Evolutionary conservation across 208 protist genomes (phyloP).

Genomic region (Crithidia sp.): DNA sequence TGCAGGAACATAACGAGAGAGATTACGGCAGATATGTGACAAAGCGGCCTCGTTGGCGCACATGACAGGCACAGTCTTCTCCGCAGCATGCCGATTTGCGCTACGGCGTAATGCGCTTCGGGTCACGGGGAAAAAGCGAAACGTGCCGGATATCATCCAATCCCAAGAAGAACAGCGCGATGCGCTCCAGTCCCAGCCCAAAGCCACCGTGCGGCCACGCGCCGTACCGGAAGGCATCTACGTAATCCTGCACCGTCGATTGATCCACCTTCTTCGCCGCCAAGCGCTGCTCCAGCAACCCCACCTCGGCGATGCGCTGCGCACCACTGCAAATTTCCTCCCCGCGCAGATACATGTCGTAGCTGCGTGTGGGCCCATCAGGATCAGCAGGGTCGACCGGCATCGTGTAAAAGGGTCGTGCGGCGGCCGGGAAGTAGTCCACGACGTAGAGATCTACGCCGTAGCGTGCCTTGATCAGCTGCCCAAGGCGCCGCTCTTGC

Average conservation of each 20-base stretch:
- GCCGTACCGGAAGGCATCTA: slow-evolving; percentile 98
- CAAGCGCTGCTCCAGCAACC: slow-evolving; percentile 78
- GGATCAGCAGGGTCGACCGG: slow-evolving; percentile 42
- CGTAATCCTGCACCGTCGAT: slow-evolving; percentile 90
- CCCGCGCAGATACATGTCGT: slow-evolving; percentile 99
- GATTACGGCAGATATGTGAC: no score
- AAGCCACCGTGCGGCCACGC: slow-evolving; percentile 98
- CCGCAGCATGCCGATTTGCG: no score
- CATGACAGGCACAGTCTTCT: no score
- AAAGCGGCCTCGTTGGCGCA: no score
- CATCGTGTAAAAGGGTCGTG: slow-evolving; percentile 99
- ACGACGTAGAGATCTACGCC: slow-evolving; percentile 98
- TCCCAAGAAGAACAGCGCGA: slow-evolving; percentile 97
- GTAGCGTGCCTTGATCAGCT: slow-evolving; percentile 96
- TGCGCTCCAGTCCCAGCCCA: slow-evolving; percentile 98
- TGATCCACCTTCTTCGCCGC: slow-evolving; percentile 44
- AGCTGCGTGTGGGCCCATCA: slow-evolving; percentile 73
- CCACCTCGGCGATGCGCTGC: slow-evolving; percentile 97
- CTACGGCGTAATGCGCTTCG: slow-evolving; percentile 95
- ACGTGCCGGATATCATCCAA: slow-evolving; percentile 97
- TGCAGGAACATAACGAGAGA: no score
- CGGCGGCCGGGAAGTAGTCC: slow-evolving; percentile 95
- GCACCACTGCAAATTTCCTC: slow-evolving; percentile 99
- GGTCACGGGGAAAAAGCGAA: slow-evolving; percentile 99
- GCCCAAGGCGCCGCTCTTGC: slow-evolving; percentile 93